Conservation (phyloP, 371 early-diverging fungal genomes). For the Mucor saturninus region DNA sequence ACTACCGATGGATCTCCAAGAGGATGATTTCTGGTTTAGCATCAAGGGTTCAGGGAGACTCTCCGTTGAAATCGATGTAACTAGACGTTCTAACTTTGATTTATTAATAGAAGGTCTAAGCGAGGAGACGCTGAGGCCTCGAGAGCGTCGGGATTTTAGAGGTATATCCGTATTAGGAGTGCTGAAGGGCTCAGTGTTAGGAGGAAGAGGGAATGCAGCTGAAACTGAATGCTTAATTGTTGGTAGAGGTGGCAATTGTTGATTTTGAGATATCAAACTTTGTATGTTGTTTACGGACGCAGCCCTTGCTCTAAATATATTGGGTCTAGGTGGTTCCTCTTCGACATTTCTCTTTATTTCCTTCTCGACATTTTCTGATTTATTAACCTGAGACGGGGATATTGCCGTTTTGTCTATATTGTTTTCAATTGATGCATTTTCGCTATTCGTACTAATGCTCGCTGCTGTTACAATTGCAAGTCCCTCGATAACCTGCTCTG, state of each 20-base stretch:
- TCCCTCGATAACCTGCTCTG: constrained; percentile 10
- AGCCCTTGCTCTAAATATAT: constrained; percentile 13
- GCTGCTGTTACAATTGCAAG: constrained; percentile 4
- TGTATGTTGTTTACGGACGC: constrained; percentile 25
- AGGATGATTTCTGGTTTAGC: constrained; percentile 14
- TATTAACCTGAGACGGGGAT: background rate
- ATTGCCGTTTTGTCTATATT: background rate
- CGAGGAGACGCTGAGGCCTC: constrained; percentile 42
- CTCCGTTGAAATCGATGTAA: constrained; percentile 8
- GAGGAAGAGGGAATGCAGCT: constrained; percentile 8
- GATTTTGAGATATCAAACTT: background rate
- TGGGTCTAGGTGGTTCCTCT: background rate
- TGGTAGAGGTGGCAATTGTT: constrained; percentile 13
- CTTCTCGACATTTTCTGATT: background rate
- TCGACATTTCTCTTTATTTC: no score
- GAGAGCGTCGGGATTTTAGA: constrained; percentile 30
- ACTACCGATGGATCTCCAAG: constrained; percentile 28
- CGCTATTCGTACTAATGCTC: constrained; percentile 3
- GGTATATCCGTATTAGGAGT: background rate
- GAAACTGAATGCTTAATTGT: constrained; percentile 14
- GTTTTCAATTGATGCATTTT: background rate
- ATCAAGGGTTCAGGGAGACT: constrained; percentile 15
- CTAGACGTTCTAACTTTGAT: constrained; percentile 19
- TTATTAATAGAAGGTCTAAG: constrained; percentile 27
- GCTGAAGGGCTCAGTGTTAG: constrained; percentile 6